Percentiles rank a stretch among this genome's conserved stretches.
Evolutionary conservation across 257 asterid genomes (phyloP).

Genomic region (Paulownia fortunei): DNA sequence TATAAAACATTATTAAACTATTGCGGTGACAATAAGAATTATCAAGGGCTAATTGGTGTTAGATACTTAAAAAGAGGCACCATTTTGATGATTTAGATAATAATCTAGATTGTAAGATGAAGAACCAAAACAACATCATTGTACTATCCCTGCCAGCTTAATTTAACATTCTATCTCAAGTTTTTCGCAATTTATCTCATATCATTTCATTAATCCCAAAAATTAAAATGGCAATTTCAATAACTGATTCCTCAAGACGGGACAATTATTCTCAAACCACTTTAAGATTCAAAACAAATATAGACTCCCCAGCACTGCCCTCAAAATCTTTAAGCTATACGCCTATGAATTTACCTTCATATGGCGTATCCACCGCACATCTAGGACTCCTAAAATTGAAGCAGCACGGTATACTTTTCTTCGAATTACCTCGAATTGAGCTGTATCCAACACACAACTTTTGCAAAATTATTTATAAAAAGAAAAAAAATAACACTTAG

Average conservation of each 20-base stretch:
- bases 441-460: slow-evolving; percentile 26
- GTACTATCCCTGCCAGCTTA: neutral
- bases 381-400: slow-evolving; percentile 36
- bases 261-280: neutral
- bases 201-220: neutral
- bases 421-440: slow-evolving; percentile 35
- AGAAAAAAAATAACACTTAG: neutral
- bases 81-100: neutral
- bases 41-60: neutral
- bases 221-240: neutral
- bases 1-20: no score
- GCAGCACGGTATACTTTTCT: slow-evolving; percentile 25
- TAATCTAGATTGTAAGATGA: no score
- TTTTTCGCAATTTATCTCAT: neutral
- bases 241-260: neutral
- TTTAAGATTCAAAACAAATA: neutral
- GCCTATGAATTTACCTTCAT: slow-evolving; percentile 44
- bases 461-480: neutral
- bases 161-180: neutral
- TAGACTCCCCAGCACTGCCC: neutral
- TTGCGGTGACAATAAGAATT: neutral
- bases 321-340: neutral
- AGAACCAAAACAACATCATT: neutral
- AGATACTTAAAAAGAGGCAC: neutral
- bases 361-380: slow-evolving; percentile 55